Conservation (phyloP, 176 grass and related monocot genomes). For the Triticum monococcum region DNA sequence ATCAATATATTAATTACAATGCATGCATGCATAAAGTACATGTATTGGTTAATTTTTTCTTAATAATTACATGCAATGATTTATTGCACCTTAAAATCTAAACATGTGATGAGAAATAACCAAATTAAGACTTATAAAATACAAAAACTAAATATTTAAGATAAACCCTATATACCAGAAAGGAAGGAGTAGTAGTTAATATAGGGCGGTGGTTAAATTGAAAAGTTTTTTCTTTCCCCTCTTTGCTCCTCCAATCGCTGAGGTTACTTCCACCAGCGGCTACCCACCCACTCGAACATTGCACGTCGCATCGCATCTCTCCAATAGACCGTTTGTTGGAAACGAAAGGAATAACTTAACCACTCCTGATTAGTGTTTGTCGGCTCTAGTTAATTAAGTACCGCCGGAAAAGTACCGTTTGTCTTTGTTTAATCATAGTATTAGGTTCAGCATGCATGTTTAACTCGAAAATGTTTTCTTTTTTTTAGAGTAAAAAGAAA, state of each 20-base stretch:
- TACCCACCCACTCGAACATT: not conserved
- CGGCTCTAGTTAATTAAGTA: not conserved
- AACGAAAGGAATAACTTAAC: conserved; percentile 8
- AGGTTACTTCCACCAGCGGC: not conserved
- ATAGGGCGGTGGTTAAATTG: not conserved
- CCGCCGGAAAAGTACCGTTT: not conserved
- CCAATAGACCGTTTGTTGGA: not conserved
- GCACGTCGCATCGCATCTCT: not conserved
- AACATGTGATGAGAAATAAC: no score
- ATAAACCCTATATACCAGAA: no score
- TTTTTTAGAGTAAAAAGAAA: no score
- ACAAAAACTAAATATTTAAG: no score
- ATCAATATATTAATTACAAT: no score
- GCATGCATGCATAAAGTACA: no score
- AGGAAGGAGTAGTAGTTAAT: not conserved
- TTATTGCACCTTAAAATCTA: no score
- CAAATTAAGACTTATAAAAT: no score
- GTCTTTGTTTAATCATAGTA: not conserved
- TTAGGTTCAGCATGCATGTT: not conserved
- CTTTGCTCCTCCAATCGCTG: not conserved
- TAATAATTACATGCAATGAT: no score
- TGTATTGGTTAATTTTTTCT: no score
- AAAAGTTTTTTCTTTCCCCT: not conserved
- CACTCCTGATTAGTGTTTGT: conserved; percentile 11
- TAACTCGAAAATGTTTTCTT: no score